phyloP scores from a whole-genome alignment of 352 stramenopile species.

The Pythium pyrilobum region DNA sequence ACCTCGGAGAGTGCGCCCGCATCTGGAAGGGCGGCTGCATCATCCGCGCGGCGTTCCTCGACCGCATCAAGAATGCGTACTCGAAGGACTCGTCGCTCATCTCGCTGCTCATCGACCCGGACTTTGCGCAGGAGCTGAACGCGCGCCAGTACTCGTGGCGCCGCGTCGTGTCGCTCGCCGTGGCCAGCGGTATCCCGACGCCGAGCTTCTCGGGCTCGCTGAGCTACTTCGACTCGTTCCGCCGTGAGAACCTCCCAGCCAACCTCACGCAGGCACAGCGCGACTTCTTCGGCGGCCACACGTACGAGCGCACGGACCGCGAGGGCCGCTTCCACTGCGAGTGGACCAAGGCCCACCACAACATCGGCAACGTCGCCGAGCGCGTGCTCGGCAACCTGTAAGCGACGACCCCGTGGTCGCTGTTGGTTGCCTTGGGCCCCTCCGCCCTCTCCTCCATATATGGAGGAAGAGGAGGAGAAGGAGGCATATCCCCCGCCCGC shows the following conservation, averaged over 20 bases:
- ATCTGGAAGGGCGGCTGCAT: slow-evolving; percentile 99
- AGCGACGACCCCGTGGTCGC: no score
- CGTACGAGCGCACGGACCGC: slow-evolving; percentile 94
- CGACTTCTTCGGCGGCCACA: slow-evolving; percentile 99
- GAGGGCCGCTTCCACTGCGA: slow-evolving; percentile 96
- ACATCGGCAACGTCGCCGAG: slow-evolving; percentile 93
- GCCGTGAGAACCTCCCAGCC: slow-evolving; percentile 90
- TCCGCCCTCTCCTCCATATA: no score
- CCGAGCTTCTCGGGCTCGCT: slow-evolving; percentile 92
- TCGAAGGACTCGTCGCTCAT: slow-evolving; percentile 88
- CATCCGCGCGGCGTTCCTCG: slow-evolving; percentile 96
- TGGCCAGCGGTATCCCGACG: slow-evolving; percentile 91
- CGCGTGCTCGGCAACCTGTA: slow-evolving; percentile 92
- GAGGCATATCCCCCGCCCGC: no score
- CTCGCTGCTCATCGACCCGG: slow-evolving; percentile 96
- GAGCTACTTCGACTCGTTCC: slow-evolving; percentile 98
- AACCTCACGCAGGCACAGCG: slow-evolving; percentile 99
- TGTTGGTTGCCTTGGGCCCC: no score
- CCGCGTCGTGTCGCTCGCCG: slow-evolving; percentile 94
- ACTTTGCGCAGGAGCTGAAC: slow-evolving; percentile 96
- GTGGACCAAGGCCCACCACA: slow-evolving; percentile 97
- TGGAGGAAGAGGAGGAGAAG: no score
- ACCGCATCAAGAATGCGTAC: slow-evolving; percentile 97
- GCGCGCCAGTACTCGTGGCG: slow-evolving; percentile 94
- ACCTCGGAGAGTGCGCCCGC: slow-evolving; percentile 94